Base-by-base conservation (phyloP, 1,284 basidiomycete genomes). In the Sanghuangporus weigelae region DNA sequence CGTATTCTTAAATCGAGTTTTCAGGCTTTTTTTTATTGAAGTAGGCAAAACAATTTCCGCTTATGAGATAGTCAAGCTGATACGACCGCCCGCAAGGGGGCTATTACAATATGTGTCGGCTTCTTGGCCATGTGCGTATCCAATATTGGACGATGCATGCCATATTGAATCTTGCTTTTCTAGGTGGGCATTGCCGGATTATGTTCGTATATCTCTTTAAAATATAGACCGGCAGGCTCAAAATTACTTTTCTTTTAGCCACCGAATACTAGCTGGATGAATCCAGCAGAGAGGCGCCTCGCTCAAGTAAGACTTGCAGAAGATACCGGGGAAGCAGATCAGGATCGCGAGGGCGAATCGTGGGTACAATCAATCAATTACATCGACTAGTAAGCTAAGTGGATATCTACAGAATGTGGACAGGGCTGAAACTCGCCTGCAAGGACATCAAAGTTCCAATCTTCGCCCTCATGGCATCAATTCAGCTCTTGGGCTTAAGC, bases 221-320 rank as follows among this genome's bases (percentile, higher is more conserved):
- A 21, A n/a, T 36, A 6, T 11, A 16, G 2, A 14, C 14, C 36
- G 35, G 6, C 5, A 6, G 39, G 23, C 31, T 54, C 6, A 40
- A 50, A 59, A 36, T 16, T 21, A 57, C 62, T 39, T 48, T 57
- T 50, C 44, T 23, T 23, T 40, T 38, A 86, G 84, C 84, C 85
- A 1, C 71, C 82, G 59, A 91, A 91, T 68, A 90, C 89, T 1
- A 77, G 80, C 40, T 90, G 89, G 79, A 75, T 92, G 66, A 74
- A 80, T 16, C 73, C 76, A 0, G 76, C 78, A 7, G 87, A 93
- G 69, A 77, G 80, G 14, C 79, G 80, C 7, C 78, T 93, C 16
- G 90, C 89, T 1, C 86, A 88, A 70, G 82, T 84, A 0, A 83
- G 91, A 7, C 79, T 93, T 38, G 81, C 86, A 0, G 89, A 92